phyloP scores from a whole-genome alignment of 139 green algal species.

The Tetradesmus lagerheimii region DNA sequence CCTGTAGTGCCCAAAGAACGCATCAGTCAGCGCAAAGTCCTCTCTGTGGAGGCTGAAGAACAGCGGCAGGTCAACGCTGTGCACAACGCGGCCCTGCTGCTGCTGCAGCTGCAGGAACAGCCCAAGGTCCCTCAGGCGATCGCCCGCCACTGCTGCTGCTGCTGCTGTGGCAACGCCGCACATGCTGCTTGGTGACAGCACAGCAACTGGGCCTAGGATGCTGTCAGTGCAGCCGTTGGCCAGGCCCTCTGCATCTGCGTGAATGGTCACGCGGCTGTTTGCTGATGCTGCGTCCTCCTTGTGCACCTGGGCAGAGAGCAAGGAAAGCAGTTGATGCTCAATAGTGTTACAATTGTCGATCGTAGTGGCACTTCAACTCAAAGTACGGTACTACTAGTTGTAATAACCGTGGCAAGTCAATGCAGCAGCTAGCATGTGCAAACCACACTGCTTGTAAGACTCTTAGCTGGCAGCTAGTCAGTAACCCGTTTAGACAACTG shows the following conservation, averaged over 20 bases:
- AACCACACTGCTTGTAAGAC: too few species aligned
- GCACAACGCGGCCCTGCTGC: not conserved
- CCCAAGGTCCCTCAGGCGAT: not conserved
- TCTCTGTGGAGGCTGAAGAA: not conserved
- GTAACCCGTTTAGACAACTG: too few species aligned
- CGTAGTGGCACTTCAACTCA: too few species aligned
- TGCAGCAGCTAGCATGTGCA: not conserved
- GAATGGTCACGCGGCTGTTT: not conserved
- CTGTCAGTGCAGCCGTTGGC: conserved; percentile 14
- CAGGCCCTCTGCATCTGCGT: not conserved
- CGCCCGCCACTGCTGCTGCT: not conserved
- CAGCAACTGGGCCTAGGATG: not conserved
- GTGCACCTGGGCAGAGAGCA: not conserved
- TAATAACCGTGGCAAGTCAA: not conserved
- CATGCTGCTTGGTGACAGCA: not conserved
- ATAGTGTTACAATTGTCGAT: too few species aligned
- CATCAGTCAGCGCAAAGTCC: not conserved
- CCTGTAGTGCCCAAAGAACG: conserved; percentile 28
- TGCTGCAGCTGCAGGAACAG: conserved; percentile 15
- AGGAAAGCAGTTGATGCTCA: not conserved
- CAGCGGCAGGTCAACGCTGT: conserved; percentile 6
- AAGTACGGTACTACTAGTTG: too few species aligned
- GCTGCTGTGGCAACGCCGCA: not conserved
- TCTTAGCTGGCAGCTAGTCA: too few species aligned
- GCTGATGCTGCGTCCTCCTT: conserved; percentile 6